Evolutionary conservation across 2,329 filamentous ascomycete species (phyloP), one percentile per base, ranked within the genome.

Genomic region (Tothia fuscella): DNA sequence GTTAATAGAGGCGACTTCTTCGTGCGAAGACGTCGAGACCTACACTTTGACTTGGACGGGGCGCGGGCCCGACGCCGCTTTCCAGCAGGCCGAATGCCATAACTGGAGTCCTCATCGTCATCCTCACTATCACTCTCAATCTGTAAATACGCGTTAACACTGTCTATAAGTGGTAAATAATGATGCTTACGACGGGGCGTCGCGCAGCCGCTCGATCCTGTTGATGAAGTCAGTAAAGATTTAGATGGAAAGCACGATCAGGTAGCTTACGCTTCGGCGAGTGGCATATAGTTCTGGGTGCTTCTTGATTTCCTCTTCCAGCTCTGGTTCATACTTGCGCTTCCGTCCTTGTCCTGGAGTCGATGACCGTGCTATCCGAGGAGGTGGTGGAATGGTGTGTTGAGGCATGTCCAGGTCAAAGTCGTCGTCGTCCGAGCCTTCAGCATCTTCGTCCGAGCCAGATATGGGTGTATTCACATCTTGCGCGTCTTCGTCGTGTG

Each of bases 201-300:
- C 68, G 68, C 47, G 71, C 71, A 51, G 77, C 72, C 50, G 76
- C 76, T 50, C 77, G 74, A 57, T 72, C 67, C 70, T 72, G 48
- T 25, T 42, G 40, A 47, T 38, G 35, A 41, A 48, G 54, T 65
- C 54, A 66, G 61, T 58, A 48, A 49, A 45, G 26, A 41, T 38
- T 45, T 37, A 30, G 29, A 14, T 42, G 10, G 22, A 19, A 28
- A 16, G 20, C n/a, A 20, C 35, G 31, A 21, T n/a, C 22, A 33
- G 22, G 28, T 20, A 45, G 35, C 82, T 48, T 79, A 91, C 88
- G 67, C 91, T 98, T 66, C 91, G 77, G 52, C 91, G 78, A 51
- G 98, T 71, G 36, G 91, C 91, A 66, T 96, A 98, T 6, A 98
- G 70, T 63, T 94, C 87, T 33, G 91, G 91, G 55, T 98, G 93